phyloP scores from a whole-genome alignment of 225 moss, liverwort and hornwort genomes.

The Anthoceros angustus region DNA sequence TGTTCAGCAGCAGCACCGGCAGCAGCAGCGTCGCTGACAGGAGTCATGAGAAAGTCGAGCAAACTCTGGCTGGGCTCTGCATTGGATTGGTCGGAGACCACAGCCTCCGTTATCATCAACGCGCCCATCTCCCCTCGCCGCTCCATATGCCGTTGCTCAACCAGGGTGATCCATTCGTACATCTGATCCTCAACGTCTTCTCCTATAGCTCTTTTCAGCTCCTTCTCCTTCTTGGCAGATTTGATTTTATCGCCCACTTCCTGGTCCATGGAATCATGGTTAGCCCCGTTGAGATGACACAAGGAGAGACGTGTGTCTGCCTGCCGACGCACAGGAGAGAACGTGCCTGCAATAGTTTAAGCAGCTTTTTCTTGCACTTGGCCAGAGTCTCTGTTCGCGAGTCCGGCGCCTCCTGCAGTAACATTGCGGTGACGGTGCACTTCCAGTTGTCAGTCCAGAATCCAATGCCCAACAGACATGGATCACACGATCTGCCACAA shows the following conservation, averaged over 20 bases:
- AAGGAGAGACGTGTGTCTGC: no score
- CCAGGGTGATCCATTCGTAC: background rate
- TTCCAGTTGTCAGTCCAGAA: background rate
- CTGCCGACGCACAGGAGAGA: background rate
- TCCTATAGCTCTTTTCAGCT: background rate
- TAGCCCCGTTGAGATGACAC: background rate
- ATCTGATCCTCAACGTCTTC: constrained; percentile 3
- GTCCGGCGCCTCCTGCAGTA: background rate
- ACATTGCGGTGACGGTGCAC: background rate
- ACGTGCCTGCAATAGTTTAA: background rate
- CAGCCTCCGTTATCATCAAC: background rate
- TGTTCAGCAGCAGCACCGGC: background rate
- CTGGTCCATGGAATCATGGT: background rate
- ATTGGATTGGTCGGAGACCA: background rate
- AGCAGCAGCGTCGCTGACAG: background rate
- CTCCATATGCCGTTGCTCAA: background rate
- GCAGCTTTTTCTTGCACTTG: background rate
- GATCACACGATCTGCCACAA: background rate
- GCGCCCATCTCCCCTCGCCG: background rate
- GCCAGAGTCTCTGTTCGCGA: background rate
- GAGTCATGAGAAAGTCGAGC: background rate
- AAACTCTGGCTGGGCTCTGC: background rate
- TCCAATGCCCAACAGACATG: background rate
- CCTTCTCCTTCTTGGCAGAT: background rate
- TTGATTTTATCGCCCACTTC: background rate